Evolutionary conservation across 2,329 filamentous ascomycete genomes (phyloP), one percentile per base, ranked within the genome.

Genomic region (Apiospora aurea): DNA sequence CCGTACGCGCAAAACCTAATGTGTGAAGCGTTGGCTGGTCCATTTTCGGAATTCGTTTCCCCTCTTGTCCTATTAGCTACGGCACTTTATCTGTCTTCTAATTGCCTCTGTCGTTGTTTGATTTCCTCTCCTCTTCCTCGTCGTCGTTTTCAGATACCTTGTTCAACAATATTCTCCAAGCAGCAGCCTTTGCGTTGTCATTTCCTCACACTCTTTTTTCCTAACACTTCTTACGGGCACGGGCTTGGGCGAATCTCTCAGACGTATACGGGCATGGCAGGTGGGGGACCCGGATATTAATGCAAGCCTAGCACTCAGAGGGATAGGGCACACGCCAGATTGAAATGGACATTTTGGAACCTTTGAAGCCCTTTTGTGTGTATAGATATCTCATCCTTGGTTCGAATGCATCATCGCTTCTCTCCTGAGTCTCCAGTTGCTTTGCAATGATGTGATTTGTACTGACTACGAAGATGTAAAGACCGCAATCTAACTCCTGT

Each of bases 131-230:
- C 74, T 47, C 72, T 77, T 75, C 69, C 69, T 78, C 71, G 75
- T 75, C 70, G 72, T 75, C 75, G 77, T 78, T 82, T 79, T 83
- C 85, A 86, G 85, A 88, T 88, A 88, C 87, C 87, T 89, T 89
- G 87, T 89, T 88, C 86, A 84, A 88, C 87, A 87, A 87, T 86
- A 87, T 81, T 82, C 79, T 64, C 69, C 49, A 43, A 43, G 41
- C 71, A n/a, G 67, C 75, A 77, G 75, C 69, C 75, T 71, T 67
- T 73, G 47, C 75, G 71, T 57, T 70, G 75, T 46, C 43, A 71
- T 51, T 61, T 71, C 64, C 73, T 73, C 74, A 69, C 71, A 74
- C 49, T 43, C 76, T 74, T 70, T 71, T 75, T 73, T 72, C 77
- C 70, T 71, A 29, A 24, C 26, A 44, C 38, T 34, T 44, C 38